phyloP scores from a whole-genome alignment of 371 early-diverging fungal genomes.

The Mortierella sp. region DNA sequence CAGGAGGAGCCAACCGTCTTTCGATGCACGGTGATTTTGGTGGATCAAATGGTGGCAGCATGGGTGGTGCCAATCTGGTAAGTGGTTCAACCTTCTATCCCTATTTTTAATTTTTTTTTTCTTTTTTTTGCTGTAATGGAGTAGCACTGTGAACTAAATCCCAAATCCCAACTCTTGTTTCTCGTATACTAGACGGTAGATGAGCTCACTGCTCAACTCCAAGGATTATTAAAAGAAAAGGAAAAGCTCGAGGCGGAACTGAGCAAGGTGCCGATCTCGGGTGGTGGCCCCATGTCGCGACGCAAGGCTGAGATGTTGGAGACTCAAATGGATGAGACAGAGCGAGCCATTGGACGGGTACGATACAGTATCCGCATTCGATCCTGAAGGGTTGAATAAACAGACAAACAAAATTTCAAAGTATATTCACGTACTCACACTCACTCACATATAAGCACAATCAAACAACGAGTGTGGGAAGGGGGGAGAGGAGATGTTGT shows the following conservation, averaged over 20 bases:
- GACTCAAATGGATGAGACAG: conserved; percentile 62
- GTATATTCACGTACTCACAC: no score
- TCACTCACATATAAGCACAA: no score
- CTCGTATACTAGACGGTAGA: conserved; percentile 37
- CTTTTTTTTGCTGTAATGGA: no score
- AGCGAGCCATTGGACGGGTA: conserved; percentile 62
- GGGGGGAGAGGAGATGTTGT: no score
- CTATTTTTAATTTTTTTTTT: neutral
- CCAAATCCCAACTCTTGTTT: no score
- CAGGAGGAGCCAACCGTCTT: conserved; percentile 12
- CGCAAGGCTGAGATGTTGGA: conserved; percentile 66
- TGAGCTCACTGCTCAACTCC: conserved; percentile 38
- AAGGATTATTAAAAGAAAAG: conserved; percentile 39
- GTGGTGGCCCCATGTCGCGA: conserved; percentile 62
- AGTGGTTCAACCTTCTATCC: neutral
- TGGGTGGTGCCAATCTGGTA: conserved; percentile 14
- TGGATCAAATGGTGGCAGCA: conserved; percentile 6
- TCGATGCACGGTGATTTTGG: conserved; percentile 29
- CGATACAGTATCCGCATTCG: conserved; percentile 45
- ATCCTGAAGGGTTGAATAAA: no score
- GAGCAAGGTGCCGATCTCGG: conserved; percentile 66
- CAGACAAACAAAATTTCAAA: no score
- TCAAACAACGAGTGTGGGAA: no score
- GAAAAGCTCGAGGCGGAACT: conserved; percentile 64
- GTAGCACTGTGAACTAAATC: no score